Evolutionary conservation across 495 filamentous ascomycete species (phyloP).

Genomic region (Penicillium cataractarum): DNA sequence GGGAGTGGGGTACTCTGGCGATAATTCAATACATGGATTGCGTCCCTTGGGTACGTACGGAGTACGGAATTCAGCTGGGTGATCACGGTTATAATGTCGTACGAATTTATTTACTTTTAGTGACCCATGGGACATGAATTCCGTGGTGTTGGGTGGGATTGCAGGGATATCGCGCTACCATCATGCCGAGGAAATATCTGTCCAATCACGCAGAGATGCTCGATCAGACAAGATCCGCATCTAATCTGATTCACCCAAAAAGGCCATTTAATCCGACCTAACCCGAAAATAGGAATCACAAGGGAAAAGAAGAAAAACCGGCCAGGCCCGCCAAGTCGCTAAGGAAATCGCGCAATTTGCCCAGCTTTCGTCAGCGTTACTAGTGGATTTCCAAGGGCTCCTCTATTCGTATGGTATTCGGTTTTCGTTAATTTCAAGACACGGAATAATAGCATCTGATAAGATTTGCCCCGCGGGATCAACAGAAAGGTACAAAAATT

Average conservation of each 20-base stretch:
- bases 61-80: no score
- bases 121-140: not conserved
- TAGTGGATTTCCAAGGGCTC: not conserved
- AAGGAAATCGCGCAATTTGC: slow-evolving; percentile 17
- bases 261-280: not conserved
- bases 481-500: slow-evolving; percentile 1
- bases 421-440: not conserved
- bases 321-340: slow-evolving; percentile 11
- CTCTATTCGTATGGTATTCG: not conserved
- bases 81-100: no score
- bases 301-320: not conserved
- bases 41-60: no score
- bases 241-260: slow-evolving; percentile 35
- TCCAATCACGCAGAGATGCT: not conserved
- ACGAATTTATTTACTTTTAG: no score
- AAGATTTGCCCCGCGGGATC: slow-evolving; percentile 9
- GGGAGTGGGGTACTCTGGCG: not conserved
- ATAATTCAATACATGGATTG: not conserved
- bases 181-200: not conserved
- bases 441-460: slow-evolving; percentile 18
- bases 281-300: not conserved
- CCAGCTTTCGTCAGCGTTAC: slow-evolving; percentile 11
- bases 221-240: slow-evolving; percentile 41
- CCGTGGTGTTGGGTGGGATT: not conserved
- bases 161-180: not conserved